Evolutionary conservation across 805 yeast species (phyloP).

Genomic region (Isabelozyma heimii): DNA sequence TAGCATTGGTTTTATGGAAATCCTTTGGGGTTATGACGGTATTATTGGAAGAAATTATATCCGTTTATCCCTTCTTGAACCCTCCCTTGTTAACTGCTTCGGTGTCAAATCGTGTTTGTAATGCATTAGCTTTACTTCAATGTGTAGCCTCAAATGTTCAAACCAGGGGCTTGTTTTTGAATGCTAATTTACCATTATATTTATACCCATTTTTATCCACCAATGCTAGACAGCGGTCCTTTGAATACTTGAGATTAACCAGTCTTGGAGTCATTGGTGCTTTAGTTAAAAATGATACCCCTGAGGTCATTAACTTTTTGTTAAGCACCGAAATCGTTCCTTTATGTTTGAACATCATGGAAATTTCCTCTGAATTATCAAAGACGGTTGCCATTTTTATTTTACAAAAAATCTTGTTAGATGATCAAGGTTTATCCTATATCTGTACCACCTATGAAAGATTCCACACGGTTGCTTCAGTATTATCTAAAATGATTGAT

Average conservation of each 20-base stretch:
- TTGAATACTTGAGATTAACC: conserved; percentile 89
- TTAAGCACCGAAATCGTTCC: conserved; percentile 97
- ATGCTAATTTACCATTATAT: conserved; percentile 89
- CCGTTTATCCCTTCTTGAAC: conserved; percentile 83
- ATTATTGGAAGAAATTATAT: conserved; percentile 80
- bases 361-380: conserved; percentile 86
- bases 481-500: conserved; percentile 82
- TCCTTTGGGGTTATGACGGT: conserved; percentile 96
- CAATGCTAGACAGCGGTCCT: conserved; percentile 85
- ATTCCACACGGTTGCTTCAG: conserved; percentile 90
- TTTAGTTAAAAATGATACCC: conserved; percentile 89
- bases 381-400: conserved; percentile 97
- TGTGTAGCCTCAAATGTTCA: conserved; percentile 96
- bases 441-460: conserved; percentile 95
- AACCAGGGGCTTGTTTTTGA: conserved; percentile 78
- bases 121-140: conserved; percentile 89
- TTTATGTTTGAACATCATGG: conserved; percentile 90
- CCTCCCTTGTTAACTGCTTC: conserved; percentile 85
- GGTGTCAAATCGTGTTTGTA: conserved; percentile 91
- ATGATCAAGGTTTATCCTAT: conserved; percentile 86
- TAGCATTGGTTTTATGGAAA: conserved; percentile 91
- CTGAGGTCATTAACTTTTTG: conserved; percentile 88
- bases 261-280: conserved; percentile 97
- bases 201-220: conserved; percentile 93
- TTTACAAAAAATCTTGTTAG: conserved; percentile 86